phyloP scores from a whole-genome alignment of 2,329 filamentous ascomycete species.

The Diaporthe humulicola region DNA sequence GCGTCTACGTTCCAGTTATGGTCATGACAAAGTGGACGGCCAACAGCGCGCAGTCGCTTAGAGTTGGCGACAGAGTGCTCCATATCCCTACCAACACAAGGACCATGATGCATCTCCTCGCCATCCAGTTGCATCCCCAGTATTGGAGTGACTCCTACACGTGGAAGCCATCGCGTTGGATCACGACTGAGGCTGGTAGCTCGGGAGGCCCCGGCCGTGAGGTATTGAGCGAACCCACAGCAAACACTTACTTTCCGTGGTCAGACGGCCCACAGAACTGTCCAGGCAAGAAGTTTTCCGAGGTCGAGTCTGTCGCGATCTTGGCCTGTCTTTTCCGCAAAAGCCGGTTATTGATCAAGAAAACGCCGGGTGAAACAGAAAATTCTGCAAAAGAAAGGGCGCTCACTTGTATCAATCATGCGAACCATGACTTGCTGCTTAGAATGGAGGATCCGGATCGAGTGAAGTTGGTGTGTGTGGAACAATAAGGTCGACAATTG shows the following conservation, averaged over 20 bases:
- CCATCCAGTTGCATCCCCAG: slow-evolving; percentile 44
- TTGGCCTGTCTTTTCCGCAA: slow-evolving; percentile 45
- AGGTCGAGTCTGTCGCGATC: slow-evolving; percentile 50
- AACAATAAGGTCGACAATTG: not conserved
- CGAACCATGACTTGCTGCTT: not conserved
- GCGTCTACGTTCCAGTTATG: slow-evolving; percentile 53
- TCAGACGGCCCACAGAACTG: slow-evolving; percentile 49
- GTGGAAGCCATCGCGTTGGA: slow-evolving; percentile 47
- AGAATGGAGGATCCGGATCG: slow-evolving; percentile 5
- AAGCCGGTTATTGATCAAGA: slow-evolving; percentile 43
- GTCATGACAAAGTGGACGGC: slow-evolving; percentile 23
- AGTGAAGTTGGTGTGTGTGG: not conserved
- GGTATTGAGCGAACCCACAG: slow-evolving; percentile 37
- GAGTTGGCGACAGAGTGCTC: slow-evolving; percentile 41
- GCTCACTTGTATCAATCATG: slow-evolving; percentile 41
- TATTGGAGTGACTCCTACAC: slow-evolving; percentile 45
- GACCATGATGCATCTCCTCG: slow-evolving; percentile 32
- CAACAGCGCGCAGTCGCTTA: not conserved
- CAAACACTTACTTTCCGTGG: slow-evolving; percentile 46
- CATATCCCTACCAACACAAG: slow-evolving; percentile 42
- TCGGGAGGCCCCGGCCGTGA: slow-evolving; percentile 32
- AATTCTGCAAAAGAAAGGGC: slow-evolving; percentile 41
- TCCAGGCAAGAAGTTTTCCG: slow-evolving; percentile 49
- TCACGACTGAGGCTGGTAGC: slow-evolving; percentile 25
- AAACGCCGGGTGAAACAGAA: slow-evolving; percentile 39